A percentile compares a stretch with the other conserved stretches of the same genome.
Evolutionary conservation across 805 yeast genomes (phyloP).

Genomic region (Myxozyma vanderwaltii): DNA sequence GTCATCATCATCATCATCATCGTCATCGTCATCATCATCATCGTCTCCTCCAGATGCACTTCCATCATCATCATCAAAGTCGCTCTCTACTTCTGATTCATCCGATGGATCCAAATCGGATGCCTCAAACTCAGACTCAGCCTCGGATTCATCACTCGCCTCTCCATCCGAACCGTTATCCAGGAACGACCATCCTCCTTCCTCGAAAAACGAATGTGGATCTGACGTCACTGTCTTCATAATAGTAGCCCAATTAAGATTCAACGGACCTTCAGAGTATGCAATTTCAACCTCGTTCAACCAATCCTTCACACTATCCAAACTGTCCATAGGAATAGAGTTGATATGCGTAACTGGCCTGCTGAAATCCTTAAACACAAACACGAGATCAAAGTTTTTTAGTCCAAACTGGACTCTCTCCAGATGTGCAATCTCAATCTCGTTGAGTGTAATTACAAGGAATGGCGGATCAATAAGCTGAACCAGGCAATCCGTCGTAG

Average conservation of each 20-base stretch:
- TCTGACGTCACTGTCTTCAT: conserved; percentile 92
- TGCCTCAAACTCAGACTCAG: conserved; percentile 65
- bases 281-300: conserved; percentile 97
- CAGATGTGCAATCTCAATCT: conserved; percentile 90
- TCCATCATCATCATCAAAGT: conserved; percentile 23
- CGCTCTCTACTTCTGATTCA: conserved; percentile 25
- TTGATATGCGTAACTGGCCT: conserved; percentile 89
- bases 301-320: conserved; percentile 95
- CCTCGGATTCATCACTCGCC: conserved; percentile 63
- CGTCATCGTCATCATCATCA: conserved; percentile 36
- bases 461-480: conserved; percentile 95
- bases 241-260: conserved; percentile 91
- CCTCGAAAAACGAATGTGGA: conserved; percentile 89
- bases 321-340: conserved; percentile 87
- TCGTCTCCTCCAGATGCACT: conserved; percentile 16
- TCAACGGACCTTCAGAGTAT: conserved; percentile 89
- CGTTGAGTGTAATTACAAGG: conserved; percentile 84
- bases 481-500: conserved; percentile 94
- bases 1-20: conserved; percentile 35
- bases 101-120: conserved; percentile 32
- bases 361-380: conserved; percentile 87
- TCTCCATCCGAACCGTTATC: conserved; percentile 85
- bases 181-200: conserved; percentile 96
- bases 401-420: conserved; percentile 98
- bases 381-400: conserved; percentile 95